These are phyloP conservation scores for Thermothielavioides terrestris DNA, from an alignment of 495 filamentous ascomycete species.

Conservation along the genomic window DNA sequence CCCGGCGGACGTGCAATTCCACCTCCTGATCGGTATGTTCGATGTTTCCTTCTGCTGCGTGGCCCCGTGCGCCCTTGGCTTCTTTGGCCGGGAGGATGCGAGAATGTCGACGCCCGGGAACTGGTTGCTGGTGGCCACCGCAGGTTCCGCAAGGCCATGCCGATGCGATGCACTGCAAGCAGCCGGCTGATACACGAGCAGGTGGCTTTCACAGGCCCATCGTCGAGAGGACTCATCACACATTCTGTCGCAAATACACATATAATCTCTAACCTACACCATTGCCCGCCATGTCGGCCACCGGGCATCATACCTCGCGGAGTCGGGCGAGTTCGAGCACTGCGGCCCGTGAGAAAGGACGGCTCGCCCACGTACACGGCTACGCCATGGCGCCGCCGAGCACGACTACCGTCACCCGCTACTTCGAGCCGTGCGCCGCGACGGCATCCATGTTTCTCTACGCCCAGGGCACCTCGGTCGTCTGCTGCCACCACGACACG, in stretches of 20 bases:
- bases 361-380: constrained; percentile 34
- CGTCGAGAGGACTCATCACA: constrained; percentile 13
- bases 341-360: constrained; percentile 36
- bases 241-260: too few species aligned
- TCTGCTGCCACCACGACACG: constrained; percentile 85
- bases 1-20: constrained; percentile 16
- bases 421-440: constrained; percentile 76
- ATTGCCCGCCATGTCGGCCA: constrained; percentile 34
- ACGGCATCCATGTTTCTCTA: constrained; percentile 83
- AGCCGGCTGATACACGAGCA: constrained; percentile 10
- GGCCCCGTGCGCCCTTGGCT: background rate
- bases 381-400: constrained; percentile 46
- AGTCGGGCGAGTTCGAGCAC: constrained; percentile 54
- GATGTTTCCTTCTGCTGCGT: background rate
- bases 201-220: constrained; percentile 11
- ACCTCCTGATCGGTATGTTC: constrained; percentile 26
- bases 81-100: background rate
- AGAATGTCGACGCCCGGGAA: background rate
- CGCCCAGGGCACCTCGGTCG: constrained; percentile 65
- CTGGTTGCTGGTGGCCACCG: background rate
- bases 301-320: constrained; percentile 38
- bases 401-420: constrained; percentile 40
- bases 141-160: background rate
- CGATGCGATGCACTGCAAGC: constrained; percentile 6
- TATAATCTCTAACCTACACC: too few species aligned